phyloP scores from a whole-genome alignment of 2,329 filamentous ascomycete genomes.

The Corniculantispora saksenae region DNA sequence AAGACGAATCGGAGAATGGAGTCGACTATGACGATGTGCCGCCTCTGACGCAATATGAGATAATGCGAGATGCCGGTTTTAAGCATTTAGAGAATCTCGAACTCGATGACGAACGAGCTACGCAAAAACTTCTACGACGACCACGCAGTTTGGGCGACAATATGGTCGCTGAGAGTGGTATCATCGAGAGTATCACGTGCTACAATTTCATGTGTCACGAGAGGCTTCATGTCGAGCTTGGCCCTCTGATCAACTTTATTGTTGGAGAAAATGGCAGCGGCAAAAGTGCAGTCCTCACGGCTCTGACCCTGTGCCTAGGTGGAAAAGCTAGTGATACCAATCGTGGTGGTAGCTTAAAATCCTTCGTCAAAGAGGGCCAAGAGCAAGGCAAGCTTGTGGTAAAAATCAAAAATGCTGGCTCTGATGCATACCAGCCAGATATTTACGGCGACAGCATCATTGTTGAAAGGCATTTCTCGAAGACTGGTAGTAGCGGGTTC shows the following conservation, averaged over 20 bases:
- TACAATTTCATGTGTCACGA: constrained; percentile 97
- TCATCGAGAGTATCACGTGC: constrained; percentile 84
- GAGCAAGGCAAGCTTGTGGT: constrained; percentile 77
- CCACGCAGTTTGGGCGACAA: constrained; percentile 62
- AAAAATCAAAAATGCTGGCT: constrained; percentile 86
- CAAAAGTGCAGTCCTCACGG: constrained; percentile 93
- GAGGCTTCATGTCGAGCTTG: constrained; percentile 78
- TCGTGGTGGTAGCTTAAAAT: constrained; percentile 84
- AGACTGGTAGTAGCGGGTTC: constrained; percentile 74
- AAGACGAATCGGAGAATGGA: constrained; percentile 34
- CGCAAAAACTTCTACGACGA: constrained; percentile 60
- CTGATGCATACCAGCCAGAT: constrained; percentile 79
- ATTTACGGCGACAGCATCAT: constrained; percentile 82
- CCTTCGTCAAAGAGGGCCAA: constrained; percentile 84
- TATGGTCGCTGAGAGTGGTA: constrained; percentile 75
- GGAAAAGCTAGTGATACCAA: constrained; percentile 93
- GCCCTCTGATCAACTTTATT: constrained; percentile 95
- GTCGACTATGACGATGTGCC: constrained; percentile 38
- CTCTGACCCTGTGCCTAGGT: constrained; percentile 89
- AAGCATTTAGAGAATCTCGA: constrained; percentile 58
- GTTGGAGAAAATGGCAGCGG: constrained; percentile 97
- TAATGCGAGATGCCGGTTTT: constrained; percentile 60
- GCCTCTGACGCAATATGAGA: constrained; percentile 61
- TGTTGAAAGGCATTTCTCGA: constrained; percentile 87
- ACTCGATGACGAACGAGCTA: constrained; percentile 63